These are phyloP conservation scores for Boletellus sp. DNA, from an alignment of 1,284 basidiomycete species.

Conservation along the genomic window DNA sequence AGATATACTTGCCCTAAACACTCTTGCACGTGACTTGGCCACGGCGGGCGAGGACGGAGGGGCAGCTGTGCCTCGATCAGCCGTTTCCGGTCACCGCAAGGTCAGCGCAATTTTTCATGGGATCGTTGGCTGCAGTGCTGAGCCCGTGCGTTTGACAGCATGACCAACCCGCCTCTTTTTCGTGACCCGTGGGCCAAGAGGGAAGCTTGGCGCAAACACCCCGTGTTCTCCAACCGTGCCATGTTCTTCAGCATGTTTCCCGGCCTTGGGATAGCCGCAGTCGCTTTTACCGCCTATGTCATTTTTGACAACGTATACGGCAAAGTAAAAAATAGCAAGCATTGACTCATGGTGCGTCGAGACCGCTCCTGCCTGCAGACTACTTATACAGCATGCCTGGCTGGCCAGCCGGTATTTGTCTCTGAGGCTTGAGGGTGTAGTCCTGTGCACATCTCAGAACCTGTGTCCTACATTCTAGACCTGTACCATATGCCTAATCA, in stretches of 20 bases:
- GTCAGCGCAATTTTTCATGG: slow-evolving; percentile 15
- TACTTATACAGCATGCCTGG: slow-evolving; percentile 2
- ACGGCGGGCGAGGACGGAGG: neutral
- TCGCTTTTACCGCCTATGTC: slow-evolving; percentile 88
- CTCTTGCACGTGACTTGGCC: slow-evolving; percentile 22
- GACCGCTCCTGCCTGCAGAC: neutral
- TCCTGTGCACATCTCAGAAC: no score
- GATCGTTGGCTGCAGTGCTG: slow-evolving; percentile 4
- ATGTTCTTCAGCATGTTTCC: slow-evolving; percentile 90
- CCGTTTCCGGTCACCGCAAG: slow-evolving; percentile 16
- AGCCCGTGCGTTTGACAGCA: slow-evolving; percentile 30
- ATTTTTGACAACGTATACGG: slow-evolving; percentile 70
- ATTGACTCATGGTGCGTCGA: slow-evolving; percentile 25
- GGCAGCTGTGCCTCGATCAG: neutral
- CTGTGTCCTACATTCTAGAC: slow-evolving; percentile 7
- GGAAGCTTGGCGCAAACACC: slow-evolving; percentile 90
- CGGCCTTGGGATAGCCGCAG: slow-evolving; percentile 87
- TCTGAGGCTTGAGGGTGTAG: no score
- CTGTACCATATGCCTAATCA: slow-evolving; percentile 7
- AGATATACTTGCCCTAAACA: slow-evolving; percentile 57
- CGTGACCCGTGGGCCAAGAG: slow-evolving; percentile 93
- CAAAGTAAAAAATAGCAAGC: slow-evolving; percentile 35
- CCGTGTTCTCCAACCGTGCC: slow-evolving; percentile 79
- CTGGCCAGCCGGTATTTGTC: neutral
- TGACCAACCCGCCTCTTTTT: slow-evolving; percentile 68